phyloP scores from a whole-genome alignment of 352 stramenopile species.

The Phytophthora citrophthora region DNA sequence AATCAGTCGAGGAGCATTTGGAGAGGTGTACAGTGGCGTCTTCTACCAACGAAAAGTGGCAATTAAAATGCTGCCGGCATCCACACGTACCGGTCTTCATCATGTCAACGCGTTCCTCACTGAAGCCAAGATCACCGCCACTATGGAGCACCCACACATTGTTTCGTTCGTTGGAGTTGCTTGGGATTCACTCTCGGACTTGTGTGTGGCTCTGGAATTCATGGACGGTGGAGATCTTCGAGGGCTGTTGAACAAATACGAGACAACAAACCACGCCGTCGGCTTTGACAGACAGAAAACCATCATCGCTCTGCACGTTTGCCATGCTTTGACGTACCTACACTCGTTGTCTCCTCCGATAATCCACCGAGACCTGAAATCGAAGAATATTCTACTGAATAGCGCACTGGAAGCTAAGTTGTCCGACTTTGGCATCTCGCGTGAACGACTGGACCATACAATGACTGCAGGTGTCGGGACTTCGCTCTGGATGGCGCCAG shows the following conservation, averaged over 20 bases:
- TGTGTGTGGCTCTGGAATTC: slow-evolving; percentile 50
- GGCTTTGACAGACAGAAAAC: slow-evolving; percentile 21
- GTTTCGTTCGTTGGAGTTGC: slow-evolving; percentile 44
- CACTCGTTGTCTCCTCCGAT: slow-evolving; percentile 18
- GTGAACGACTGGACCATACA: slow-evolving; percentile 14
- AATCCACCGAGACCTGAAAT: slow-evolving; percentile 65
- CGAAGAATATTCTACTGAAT: slow-evolving; percentile 53
- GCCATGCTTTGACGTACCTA: slow-evolving; percentile 30
- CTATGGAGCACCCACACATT: slow-evolving; percentile 37
- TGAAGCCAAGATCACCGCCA: slow-evolving; percentile 31
- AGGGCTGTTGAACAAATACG: slow-evolving; percentile 5
- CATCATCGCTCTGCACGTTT: slow-evolving; percentile 38
- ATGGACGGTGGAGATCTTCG: slow-evolving; percentile 35
- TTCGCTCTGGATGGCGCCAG: slow-evolving; percentile 20
- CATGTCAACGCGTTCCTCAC: slow-evolving; percentile 30
- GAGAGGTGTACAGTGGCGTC: slow-evolving; percentile 35
- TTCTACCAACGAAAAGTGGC: slow-evolving; percentile 36
- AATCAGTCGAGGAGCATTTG: slow-evolving; percentile 39
- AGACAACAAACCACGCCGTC: slow-evolving; percentile 8
- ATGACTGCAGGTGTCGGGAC: slow-evolving; percentile 35
- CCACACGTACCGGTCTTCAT: background rate
- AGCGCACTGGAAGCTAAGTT: slow-evolving; percentile 28
- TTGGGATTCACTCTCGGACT: slow-evolving; percentile 46
- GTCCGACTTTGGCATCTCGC: slow-evolving; percentile 33
- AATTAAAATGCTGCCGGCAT: slow-evolving; percentile 39